These are phyloP conservation scores for Tuber borchii DNA, from an alignment of 495 filamentous ascomycete species.

Conservation along the genomic window DNA sequence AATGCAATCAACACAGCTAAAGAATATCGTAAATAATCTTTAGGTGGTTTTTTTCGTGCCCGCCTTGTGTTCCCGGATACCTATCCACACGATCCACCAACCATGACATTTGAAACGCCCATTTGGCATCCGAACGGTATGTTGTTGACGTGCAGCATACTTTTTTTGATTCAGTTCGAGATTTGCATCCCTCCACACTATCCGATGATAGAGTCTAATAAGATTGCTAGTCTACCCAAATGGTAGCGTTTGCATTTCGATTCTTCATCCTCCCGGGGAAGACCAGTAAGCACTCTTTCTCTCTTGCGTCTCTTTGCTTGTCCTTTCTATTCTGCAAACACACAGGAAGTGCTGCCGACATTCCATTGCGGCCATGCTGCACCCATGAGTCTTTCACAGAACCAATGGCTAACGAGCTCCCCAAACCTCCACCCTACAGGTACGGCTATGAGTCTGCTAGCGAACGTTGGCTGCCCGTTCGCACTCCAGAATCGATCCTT, in stretches of 20 bases:
- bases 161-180: conserved; percentile 17
- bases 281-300: conserved; percentile 52
- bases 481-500: conserved; percentile 96
- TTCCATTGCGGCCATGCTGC: not conserved
- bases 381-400: not conserved
- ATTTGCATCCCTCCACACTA: not conserved
- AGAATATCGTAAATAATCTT: not conserved
- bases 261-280: conserved; percentile 96
- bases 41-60: conserved; percentile 82
- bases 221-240: conserved; percentile 69
- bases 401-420: conserved; percentile 1
- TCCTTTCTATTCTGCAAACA: not conserved
- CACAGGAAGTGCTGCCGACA: not conserved
- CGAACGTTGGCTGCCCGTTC: conserved; percentile 93
- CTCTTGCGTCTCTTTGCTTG: conserved; percentile 16
- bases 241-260: conserved; percentile 92
- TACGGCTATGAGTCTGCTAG: conserved; percentile 97
- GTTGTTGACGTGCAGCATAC: conserved; percentile 31
- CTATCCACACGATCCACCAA: conserved; percentile 87
- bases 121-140: conserved; percentile 96
- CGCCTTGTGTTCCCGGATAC: conserved; percentile 92
- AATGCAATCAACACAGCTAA: conserved; percentile 2
- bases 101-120: conserved; percentile 86
- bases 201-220: conserved; percentile 13
- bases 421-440: conserved; percentile 42